Conservation (phyloP, 2,329 filamentous ascomycete species). For the Keithomyces neogunnii region DNA sequence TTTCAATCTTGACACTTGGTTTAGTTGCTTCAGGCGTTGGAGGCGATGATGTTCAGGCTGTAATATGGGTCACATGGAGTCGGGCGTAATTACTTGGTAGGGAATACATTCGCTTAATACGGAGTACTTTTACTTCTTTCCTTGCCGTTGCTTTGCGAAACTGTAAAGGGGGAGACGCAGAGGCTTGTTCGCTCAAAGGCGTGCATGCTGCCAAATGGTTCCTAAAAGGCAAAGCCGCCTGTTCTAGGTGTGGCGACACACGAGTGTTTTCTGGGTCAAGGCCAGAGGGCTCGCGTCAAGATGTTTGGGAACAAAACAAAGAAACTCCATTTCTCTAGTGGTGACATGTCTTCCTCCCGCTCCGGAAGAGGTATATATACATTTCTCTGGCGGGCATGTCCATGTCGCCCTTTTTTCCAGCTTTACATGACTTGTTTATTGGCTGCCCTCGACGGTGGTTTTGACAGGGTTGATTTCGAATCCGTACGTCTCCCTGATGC, state of each 20-base stretch:
- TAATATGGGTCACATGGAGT: no score
- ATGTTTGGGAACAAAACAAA: conserved; percentile 3
- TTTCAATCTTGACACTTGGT: background rate
- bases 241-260: no score
- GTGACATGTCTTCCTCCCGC: conserved; percentile 18
- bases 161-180: no score
- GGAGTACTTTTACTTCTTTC: no score
- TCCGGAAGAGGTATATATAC: conserved; percentile 30
- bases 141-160: no score
- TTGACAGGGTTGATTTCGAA: conserved; percentile 68
- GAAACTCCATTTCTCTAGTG: conserved; percentile 6
- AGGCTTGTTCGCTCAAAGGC: no score
- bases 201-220: no score
- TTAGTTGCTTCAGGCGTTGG: background rate
- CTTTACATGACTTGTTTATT: conserved; percentile 16
- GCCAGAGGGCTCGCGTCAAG: background rate
- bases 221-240: no score
- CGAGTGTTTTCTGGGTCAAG: no score
- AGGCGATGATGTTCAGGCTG: background rate
- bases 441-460: conserved; percentile 37
- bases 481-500: conserved; percentile 80
- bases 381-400: conserved; percentile 9
- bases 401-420: background rate
- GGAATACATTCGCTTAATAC: no score
- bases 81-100: no score